phyloP scores from a whole-genome alignment of 2,329 filamentous ascomycete genomes.

The Epichloe typhina region DNA sequence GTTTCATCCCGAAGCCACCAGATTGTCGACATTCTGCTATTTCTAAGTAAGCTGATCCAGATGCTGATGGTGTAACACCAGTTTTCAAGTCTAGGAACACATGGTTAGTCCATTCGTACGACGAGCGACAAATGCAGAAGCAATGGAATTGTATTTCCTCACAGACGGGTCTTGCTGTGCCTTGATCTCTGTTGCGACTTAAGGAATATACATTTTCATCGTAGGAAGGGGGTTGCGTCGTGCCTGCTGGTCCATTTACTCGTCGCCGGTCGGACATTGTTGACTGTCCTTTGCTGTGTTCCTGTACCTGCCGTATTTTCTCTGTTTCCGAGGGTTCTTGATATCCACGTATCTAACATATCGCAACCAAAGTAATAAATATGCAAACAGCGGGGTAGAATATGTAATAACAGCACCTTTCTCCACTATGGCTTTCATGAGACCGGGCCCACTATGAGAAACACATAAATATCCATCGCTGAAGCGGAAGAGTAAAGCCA shows the following conservation, averaged over 20 bases:
- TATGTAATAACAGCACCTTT: not conserved
- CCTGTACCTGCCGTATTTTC: not conserved
- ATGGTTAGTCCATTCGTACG: not conserved
- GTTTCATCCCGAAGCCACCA: constrained; percentile 60
- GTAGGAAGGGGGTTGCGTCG: constrained; percentile 68
- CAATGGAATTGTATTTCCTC: constrained; percentile 5
- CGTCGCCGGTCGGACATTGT: constrained; percentile 73
- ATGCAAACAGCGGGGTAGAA: constrained; percentile 3
- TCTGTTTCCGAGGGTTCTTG: not conserved
- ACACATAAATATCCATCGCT: not conserved
- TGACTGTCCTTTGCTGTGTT: not conserved
- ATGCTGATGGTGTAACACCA: constrained; percentile 82
- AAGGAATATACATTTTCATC: constrained; percentile 35
- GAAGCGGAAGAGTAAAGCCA: not conserved
- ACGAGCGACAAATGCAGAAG: not conserved
- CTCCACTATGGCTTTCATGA: not conserved
- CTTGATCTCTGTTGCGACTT: constrained; percentile 40
- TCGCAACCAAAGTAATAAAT: not conserved
- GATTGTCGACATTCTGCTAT: constrained; percentile 37
- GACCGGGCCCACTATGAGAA: not conserved
- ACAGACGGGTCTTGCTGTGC: constrained; percentile 54
- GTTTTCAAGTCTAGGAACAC: constrained; percentile 63
- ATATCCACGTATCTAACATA: no score
- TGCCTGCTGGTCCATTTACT: constrained; percentile 74
- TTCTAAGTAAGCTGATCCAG: constrained; percentile 80